These are phyloP conservation scores for Suillus americanus DNA, from an alignment of 768 basidiomycete species.

Conservation along the genomic window DNA sequence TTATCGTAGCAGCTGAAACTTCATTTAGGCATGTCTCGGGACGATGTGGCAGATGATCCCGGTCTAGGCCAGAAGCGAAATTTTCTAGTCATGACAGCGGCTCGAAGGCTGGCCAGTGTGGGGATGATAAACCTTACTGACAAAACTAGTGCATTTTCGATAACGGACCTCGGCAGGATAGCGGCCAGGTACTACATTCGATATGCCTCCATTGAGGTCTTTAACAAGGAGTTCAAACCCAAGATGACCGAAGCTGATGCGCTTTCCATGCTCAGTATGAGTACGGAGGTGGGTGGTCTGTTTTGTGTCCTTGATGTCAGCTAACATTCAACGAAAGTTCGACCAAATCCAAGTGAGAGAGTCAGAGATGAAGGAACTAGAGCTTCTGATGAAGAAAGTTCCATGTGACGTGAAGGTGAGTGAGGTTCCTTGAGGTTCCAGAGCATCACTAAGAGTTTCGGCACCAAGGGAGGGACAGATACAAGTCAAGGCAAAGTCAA, in stretches of 20 bases:
- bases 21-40: conserved; percentile 67
- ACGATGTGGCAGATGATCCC: conserved; percentile 68
- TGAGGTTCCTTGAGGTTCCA: conserved; percentile 1
- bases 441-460: neutral
- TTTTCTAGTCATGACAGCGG: conserved; percentile 66
- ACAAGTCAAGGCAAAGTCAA: conserved; percentile 86
- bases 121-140: conserved; percentile 83
- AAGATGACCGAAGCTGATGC: conserved; percentile 94
- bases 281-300: conserved; percentile 71
- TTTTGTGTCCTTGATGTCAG: neutral
- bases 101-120: conserved; percentile 60
- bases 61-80: conserved; percentile 67
- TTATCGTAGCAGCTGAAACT: conserved; percentile 11
- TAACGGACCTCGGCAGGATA: conserved; percentile 93
- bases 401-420: conserved; percentile 83
- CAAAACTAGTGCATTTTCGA: conserved; percentile 54
- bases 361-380: conserved; percentile 82
- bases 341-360: conserved; percentile 94
- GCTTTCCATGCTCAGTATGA: conserved; percentile 80
- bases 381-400: conserved; percentile 59
- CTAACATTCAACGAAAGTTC: conserved; percentile 52
- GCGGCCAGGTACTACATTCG: conserved; percentile 97
- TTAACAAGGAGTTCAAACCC: conserved; percentile 73
- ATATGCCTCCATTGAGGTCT: conserved; percentile 81
- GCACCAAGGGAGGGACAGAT: conserved; percentile 58